Percentiles rank a stretch among this genome's conserved stretches.
Conservation (phyloP, 371 early-diverging fungal genomes). For the Phascolomyces articulosus region DNA sequence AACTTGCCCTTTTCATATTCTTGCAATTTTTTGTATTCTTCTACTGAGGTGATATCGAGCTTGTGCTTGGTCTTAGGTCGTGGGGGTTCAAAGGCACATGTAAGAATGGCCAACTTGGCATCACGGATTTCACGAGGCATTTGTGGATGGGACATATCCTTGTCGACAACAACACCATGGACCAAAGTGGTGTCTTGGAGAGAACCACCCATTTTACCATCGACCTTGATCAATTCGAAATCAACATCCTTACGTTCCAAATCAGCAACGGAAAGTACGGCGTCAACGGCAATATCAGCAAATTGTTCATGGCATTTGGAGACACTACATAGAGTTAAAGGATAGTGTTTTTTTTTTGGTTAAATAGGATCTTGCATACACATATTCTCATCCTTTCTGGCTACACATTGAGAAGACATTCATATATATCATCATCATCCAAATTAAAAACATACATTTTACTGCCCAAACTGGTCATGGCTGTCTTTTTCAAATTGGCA, state of each 20-base stretch:
- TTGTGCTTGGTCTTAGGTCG: conserved; percentile 99
- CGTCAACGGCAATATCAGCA: conserved; percentile 97
- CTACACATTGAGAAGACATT: no score
- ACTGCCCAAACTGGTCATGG: conserved; percentile 97
- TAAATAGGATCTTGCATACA: neutral
- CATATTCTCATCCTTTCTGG: neutral
- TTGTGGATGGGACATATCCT: conserved; percentile 99
- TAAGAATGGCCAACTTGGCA: conserved; percentile 98
- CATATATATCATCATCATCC: no score
- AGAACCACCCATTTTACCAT: conserved; percentile 98
- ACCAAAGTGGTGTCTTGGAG: conserved; percentile 94
- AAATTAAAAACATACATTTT: conserved; percentile 85
- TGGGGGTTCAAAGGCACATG: conserved; percentile 99
- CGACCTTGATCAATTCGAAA: conserved; percentile 99
- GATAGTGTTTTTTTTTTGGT: neutral
- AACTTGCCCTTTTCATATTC: conserved; percentile 97
- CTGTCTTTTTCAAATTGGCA: conserved; percentile 92
- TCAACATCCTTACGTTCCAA: conserved; percentile 99
- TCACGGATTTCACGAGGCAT: conserved; percentile 97
- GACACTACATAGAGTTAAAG: conserved; percentile 62
- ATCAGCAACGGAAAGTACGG: conserved; percentile 97
- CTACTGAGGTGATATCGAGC: conserved; percentile 96
- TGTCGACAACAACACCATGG: conserved; percentile 98
- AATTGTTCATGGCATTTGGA: conserved; percentile 97
- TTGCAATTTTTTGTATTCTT: conserved; percentile 97